Evolutionary conservation across 768 basidiomycete species (phyloP).

Genomic region (Suillus spraguei): DNA sequence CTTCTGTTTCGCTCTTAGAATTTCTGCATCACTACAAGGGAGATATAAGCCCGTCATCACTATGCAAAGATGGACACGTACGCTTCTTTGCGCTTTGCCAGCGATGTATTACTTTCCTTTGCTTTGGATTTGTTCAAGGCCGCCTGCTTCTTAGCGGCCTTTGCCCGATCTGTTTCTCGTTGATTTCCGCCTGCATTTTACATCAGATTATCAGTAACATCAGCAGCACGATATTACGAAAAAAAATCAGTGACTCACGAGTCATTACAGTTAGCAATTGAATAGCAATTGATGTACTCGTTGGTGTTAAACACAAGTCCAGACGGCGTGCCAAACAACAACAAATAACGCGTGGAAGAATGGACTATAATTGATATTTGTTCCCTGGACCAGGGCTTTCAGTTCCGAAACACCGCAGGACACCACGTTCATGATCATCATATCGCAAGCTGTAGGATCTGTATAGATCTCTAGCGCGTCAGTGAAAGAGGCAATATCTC

Average conservation of each 20-base stretch:
- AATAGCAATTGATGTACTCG: neutral
- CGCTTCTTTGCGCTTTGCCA: conserved; percentile 77
- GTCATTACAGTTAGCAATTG: conserved; percentile 43
- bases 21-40: conserved; percentile 68
- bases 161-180: conserved; percentile 72
- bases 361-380: conserved; percentile 7
- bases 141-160: conserved; percentile 72
- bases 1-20: conserved; percentile 79
- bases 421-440: conserved; percentile 18
- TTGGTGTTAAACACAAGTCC: conserved; percentile 11
- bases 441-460: conserved; percentile 4
- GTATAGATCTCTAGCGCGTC: conserved; percentile 17
- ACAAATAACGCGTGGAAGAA: conserved; percentile 23
- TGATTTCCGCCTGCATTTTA: conserved; percentile 74
- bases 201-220: conserved; percentile 16
- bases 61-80: conserved; percentile 43
- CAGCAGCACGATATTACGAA: neutral
- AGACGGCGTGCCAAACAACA: conserved; percentile 21
- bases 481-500: conserved; percentile 18
- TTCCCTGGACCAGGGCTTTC: conserved; percentile 7
- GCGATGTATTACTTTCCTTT: conserved; percentile 65
- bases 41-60: conserved; percentile 23
- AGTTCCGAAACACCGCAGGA: conserved; percentile 1
- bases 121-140: conserved; percentile 54
- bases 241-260: conserved; percentile 41